A percentile compares a stretch with the other conserved stretches of the same genome.
phyloP scores from a whole-genome alignment of 768 basidiomycete species.

The Agrocybe praecox region DNA sequence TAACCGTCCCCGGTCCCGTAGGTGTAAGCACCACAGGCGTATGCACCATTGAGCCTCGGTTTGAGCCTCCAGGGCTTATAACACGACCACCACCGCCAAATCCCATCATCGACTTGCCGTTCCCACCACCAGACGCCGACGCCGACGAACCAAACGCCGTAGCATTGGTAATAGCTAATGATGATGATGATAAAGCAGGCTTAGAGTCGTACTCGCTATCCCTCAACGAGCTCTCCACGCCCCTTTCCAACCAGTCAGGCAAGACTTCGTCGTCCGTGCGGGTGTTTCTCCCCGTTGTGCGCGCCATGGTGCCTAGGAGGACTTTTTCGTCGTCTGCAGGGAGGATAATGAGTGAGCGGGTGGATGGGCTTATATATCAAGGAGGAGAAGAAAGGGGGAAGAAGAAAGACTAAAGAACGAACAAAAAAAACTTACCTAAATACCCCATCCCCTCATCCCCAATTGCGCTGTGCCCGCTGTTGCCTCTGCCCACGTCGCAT shows the following conservation, averaged over 20 bases:
- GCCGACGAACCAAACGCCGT: too few species aligned
- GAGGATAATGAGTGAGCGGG: not conserved
- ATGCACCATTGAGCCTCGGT: too few species aligned
- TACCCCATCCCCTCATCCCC: too few species aligned
- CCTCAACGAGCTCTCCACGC: conserved; percentile 77
- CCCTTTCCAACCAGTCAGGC: conserved; percentile 89
- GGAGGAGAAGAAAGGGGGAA: not conserved
- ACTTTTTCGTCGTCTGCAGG: conserved; percentile 38
- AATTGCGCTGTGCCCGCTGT: too few species aligned
- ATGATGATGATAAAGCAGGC: conserved; percentile 31
- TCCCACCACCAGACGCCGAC: too few species aligned
- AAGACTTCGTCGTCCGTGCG: conserved; percentile 48
- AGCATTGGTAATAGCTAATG: conserved; percentile 30
- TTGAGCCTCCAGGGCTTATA: too few species aligned
- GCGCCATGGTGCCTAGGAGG: conserved; percentile 67
- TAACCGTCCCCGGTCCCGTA: too few species aligned
- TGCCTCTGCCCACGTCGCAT: too few species aligned
- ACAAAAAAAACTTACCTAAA: conserved; percentile 26
- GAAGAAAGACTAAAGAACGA: not conserved
- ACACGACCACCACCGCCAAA: conserved; percentile 42
- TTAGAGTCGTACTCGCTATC: conserved; percentile 61
- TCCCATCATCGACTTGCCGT: too few species aligned
- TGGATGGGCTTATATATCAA: not conserved
- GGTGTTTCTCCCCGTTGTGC: conserved; percentile 59
- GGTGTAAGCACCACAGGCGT: too few species aligned